These are phyloP conservation scores for Cavenderia fasciculata DNA, from an alignment of 78 protist genomes.

Conservation along the genomic window DNA sequence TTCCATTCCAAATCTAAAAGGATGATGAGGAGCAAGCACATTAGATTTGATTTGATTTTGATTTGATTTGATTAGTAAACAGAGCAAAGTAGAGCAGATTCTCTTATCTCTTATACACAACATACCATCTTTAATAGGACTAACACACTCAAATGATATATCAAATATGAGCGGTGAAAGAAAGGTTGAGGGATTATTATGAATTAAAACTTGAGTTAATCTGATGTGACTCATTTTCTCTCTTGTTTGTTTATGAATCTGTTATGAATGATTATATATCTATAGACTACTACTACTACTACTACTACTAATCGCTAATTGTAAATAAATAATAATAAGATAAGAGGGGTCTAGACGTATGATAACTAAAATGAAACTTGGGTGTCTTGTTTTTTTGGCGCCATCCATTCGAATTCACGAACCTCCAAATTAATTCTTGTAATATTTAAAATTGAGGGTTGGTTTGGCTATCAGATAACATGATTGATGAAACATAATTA, in stretches of 20 bases:
- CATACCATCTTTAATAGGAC: conserved; percentile 58
- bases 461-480: too few species aligned
- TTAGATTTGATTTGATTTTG: background rate
- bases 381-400: too few species aligned
- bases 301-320: too few species aligned
- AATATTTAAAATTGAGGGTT: too few species aligned
- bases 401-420: too few species aligned
- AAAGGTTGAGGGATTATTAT: conserved; percentile 60
- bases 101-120: background rate
- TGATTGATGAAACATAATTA: too few species aligned
- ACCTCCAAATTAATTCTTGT: too few species aligned
- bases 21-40: background rate
- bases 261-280: background rate
- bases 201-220: conserved; percentile 57
- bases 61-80: background rate
- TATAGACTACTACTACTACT: too few species aligned
- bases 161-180: conserved; percentile 62
- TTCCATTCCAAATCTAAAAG: conserved; percentile 79
- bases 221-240: conserved; percentile 45
- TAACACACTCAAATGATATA: conserved; percentile 67
- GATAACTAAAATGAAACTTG: too few species aligned
- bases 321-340: too few species aligned
- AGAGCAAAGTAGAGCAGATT: background rate
- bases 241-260: background rate
- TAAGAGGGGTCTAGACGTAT: too few species aligned